phyloP scores from a whole-genome alignment of 2,329 filamentous ascomycete genomes.

The Ophiostoma tasmaniense region DNA sequence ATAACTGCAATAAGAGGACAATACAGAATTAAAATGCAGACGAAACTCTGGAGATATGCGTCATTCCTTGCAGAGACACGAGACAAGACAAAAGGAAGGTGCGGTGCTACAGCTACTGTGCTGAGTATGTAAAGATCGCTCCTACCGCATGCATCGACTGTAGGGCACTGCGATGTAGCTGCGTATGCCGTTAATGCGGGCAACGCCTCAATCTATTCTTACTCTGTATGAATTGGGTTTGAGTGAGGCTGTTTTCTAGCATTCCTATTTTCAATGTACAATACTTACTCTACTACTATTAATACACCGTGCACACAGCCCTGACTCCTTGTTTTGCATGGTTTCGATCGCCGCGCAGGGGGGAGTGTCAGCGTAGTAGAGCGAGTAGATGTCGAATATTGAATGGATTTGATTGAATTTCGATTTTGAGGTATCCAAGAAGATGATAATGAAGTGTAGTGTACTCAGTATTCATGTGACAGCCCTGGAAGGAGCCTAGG shows the following conservation, averaged over 20 bases:
- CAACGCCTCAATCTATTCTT: not conserved
- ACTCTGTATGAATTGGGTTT: not conserved
- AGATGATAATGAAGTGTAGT: too few species aligned
- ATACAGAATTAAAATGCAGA: not conserved
- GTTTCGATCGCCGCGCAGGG: not conserved
- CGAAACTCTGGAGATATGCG: not conserved
- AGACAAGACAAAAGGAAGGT: not conserved
- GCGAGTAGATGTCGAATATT: not conserved
- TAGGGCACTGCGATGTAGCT: not conserved
- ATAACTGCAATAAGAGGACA: not conserved
- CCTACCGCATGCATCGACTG: not conserved
- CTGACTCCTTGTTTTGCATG: slow-evolving; percentile 5
- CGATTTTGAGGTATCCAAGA: too few species aligned
- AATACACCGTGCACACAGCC: not conserved
- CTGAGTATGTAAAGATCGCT: not conserved
- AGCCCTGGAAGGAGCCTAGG: not conserved
- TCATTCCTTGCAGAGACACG: not conserved
- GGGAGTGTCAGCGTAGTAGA: not conserved
- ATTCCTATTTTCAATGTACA: too few species aligned
- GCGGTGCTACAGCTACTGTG: not conserved
- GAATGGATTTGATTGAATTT: not conserved
- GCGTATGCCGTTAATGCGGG: not conserved
- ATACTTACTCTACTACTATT: not conserved
- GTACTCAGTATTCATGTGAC: too few species aligned
- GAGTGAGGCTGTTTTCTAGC: not conserved